Conservation (phyloP, 1,284 basidiomycete species). For the Xerocomus tenax region DNA sequence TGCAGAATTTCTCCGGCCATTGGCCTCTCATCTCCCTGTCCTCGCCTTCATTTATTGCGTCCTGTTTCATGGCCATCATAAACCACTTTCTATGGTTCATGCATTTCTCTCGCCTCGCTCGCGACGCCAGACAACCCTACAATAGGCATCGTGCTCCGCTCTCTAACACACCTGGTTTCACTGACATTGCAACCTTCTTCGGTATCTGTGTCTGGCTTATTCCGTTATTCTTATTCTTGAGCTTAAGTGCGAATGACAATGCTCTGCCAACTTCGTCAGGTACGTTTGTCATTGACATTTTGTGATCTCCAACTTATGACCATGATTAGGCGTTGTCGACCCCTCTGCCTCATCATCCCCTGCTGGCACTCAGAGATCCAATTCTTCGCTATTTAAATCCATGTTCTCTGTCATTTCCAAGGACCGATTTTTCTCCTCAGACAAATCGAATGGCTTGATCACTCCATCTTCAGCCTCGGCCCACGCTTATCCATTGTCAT, state of each 20-base stretch:
- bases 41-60: conserved; percentile 73
- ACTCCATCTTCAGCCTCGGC: conserved; percentile 34
- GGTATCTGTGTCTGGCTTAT: conserved; percentile 88
- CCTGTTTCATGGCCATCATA: conserved; percentile 71
- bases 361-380: conserved; percentile 29
- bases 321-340: conserved; percentile 30
- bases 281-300: conserved; percentile 20
- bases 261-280: conserved; percentile 63
- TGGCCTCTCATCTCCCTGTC: conserved; percentile 90
- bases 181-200: conserved; percentile 89
- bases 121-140: conserved; percentile 38
- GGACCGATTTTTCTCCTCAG: conserved; percentile 29
- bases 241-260: conserved; percentile 90
- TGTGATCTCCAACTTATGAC: background rate
- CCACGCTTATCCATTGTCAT: conserved; percentile 20
- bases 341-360: conserved; percentile 29
- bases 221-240: conserved; percentile 85
- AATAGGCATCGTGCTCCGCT: conserved; percentile 38
- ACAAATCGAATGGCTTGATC: conserved; percentile 51
- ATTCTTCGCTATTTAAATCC: conserved; percentile 58
- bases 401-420: conserved; percentile 43
- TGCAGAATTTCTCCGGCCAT: conserved; percentile 78
- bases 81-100: conserved; percentile 96
- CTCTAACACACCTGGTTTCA: conserved; percentile 54
- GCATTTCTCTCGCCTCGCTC: conserved; percentile 70